These are phyloP conservation scores for Rosa hybrid DNA, from an alignment of 331 rosid species.

Conservation along the genomic window DNA sequence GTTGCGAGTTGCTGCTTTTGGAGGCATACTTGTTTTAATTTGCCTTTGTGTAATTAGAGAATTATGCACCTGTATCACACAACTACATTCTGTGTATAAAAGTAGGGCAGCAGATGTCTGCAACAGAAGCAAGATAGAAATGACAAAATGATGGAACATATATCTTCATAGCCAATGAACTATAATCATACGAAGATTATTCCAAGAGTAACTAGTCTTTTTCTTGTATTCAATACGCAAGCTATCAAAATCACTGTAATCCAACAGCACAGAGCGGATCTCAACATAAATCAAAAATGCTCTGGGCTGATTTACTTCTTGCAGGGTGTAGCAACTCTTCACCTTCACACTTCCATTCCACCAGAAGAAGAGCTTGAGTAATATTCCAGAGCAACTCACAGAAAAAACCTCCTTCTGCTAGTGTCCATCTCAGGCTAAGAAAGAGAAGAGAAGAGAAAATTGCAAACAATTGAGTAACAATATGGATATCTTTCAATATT, in stretches of 20 bases:
- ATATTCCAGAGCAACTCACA: slow-evolving; percentile 40
- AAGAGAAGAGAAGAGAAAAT: slow-evolving; percentile 14
- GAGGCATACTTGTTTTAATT: slow-evolving; percentile 63
- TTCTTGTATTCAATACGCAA: slow-evolving; percentile 4
- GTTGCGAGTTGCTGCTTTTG: slow-evolving; percentile 58
- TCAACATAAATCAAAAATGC: slow-evolving; percentile 3
- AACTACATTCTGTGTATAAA: slow-evolving; percentile 24
- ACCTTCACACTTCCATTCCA: slow-evolving; percentile 15
- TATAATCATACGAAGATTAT: slow-evolving; percentile 15
- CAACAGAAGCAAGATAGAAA: slow-evolving; percentile 31
- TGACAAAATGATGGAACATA: slow-evolving; percentile 8
- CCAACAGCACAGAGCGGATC: neutral
- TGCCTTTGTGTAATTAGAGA: slow-evolving; percentile 50
- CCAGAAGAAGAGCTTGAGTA: slow-evolving; percentile 18
- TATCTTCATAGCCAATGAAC: slow-evolving; percentile 6
- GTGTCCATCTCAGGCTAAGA: slow-evolving; percentile 95
- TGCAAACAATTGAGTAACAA: slow-evolving; percentile 2
- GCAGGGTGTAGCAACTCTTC: neutral
- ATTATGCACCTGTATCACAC: slow-evolving; percentile 37
- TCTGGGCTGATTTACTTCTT: slow-evolving; percentile 12
- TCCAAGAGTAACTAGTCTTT: slow-evolving; percentile 6
- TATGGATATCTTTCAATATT: neutral
- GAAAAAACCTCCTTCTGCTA: slow-evolving; percentile 93
- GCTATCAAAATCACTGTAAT: slow-evolving; percentile 22
- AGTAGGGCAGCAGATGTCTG: slow-evolving; percentile 24